Evolutionary conservation across 176 grass and related monocot genomes (phyloP).

Genomic region (Oryza brachyantha): DNA sequence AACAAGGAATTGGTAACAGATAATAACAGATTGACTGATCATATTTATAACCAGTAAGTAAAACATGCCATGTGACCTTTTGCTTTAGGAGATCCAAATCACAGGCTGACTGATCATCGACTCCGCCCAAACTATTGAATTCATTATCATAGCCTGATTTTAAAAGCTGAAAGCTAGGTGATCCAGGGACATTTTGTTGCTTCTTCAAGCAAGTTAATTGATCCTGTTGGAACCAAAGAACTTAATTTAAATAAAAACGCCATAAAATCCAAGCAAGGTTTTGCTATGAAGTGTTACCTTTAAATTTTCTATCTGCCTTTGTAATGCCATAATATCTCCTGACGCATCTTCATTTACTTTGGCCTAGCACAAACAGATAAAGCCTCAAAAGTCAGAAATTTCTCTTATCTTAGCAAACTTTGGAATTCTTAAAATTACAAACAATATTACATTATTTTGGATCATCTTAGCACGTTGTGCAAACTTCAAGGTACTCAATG

Average conservation of each 20-base stretch:
- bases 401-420: slow-evolving; percentile 27
- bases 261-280: slow-evolving; percentile 13
- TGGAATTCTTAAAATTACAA: not conserved
- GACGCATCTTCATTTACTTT: slow-evolving; percentile 93
- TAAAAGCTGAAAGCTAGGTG: slow-evolving; percentile 36
- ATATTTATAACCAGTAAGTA: slow-evolving; percentile 16
- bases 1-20: not conserved
- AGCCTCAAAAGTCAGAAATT: not conserved
- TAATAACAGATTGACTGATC: slow-evolving; percentile 9
- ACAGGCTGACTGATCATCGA: slow-evolving; percentile 40
- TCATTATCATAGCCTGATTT: slow-evolving; percentile 50
- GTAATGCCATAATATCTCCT: slow-evolving; percentile 81
- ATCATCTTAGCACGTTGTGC: slow-evolving; percentile 90
- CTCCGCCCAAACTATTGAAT: slow-evolving; percentile 35
- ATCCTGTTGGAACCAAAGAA: slow-evolving; percentile 40
- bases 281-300: slow-evolving; percentile 47
- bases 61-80: slow-evolving; percentile 48
- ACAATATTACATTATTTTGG: slow-evolving; percentile 85
- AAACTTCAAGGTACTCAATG: slow-evolving; percentile 96
- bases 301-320: slow-evolving; percentile 78
- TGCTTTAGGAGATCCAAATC: slow-evolving; percentile 48
- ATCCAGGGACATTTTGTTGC: slow-evolving; percentile 44
- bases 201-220: slow-evolving; percentile 66
- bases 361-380: slow-evolving; percentile 54
- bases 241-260: slow-evolving; percentile 10